Evolutionary conservation across 179 eudicot genomes (phyloP), one percentile per base, ranked within the genome.

Genomic region (Vitellaria paradoxa): DNA sequence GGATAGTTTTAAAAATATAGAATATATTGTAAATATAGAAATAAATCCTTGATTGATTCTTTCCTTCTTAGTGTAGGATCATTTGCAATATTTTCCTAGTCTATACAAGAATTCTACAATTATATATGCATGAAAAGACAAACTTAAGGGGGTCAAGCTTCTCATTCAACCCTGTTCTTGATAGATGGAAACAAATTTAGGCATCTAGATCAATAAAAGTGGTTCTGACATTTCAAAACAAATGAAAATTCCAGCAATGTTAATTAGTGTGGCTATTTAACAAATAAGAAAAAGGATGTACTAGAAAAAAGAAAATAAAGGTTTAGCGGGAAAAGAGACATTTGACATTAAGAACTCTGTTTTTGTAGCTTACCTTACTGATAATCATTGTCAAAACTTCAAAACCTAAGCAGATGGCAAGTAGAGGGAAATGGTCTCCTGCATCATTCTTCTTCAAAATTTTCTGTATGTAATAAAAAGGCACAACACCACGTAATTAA

Each of bases 391-490:
- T 82, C 64, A 96, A 72, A 49, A 93, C 89, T 86, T 96, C 99
- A 85, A 93, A 96, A 12, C 99, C 99, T 78, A 96, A 82, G 84
- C 98, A 96, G 85, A 86, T 89, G 57, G 97, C 98, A 85, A 89
- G 87, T 72, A 96, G 85, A 75, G 98, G 98, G 79, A 93, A 92
- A 86, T 83, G 91, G 74, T 87, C 89, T 57, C 96, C 98, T 62
- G 87, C 94, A 70, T 93, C 96, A 78, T 96, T 96, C 87, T 86
- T 93, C 85, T 88, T 83, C 80, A 93, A 65, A 72, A 89, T 88
- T 89, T 85, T 86, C 97, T 96, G 96, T 70, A 81, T 40, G 72
- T 67, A 74, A 76, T n/a, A 60, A 52, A 67, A 18, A 65, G n/a
- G 71, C 60, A 76, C 63, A n/a, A 52, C 55, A 37, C 26, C 21